Evolutionary conservation across 192 early-diverging fungal species (phyloP), one percentile per base, ranked within the genome.

Genomic region (Backusella macrospora): DNA sequence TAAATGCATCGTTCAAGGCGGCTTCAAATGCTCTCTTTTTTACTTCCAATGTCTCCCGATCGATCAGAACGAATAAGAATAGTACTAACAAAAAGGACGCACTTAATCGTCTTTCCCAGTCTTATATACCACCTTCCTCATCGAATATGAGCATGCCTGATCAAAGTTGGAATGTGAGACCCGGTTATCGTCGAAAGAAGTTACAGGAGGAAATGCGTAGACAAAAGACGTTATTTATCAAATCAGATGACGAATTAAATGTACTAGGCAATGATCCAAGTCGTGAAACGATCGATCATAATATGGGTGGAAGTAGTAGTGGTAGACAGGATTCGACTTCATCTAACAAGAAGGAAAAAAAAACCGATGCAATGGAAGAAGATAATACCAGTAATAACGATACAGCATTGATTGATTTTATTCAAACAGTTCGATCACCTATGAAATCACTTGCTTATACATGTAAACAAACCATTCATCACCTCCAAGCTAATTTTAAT

Each of bases 391-490:
- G 7, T 29, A 12, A 59, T 13, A 68, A 76, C 29, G 72, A 71
- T 43, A 70, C 71, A 0, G 68, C 79, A 12, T 70, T 88, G 44
- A 75, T 88, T 23, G 85, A 88, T 48, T 85, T 85, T 68, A 80
- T 88, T 45, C 70, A 75, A 52, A 80, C 77, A 21, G 81, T 88
- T 42, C 76, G 84, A 40, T 81, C 80, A 29, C 84, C 82, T 4
- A 77, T 88, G 75, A 88, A 88, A 62, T 86, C 87, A 5, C 70
- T 88, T 14, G 87, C 84, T 1, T 78, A 77, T 38, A 88, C 87
- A 4, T 88, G 87, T 73, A 88, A 88, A 52, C 73, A 82, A 66
- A 88, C 87, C 0, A 76, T 86, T 59, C 62, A 76, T 48, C 82
- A 88, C 75, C 71, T 88, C 14, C 81, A 88, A 68, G 71, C 74